Base-by-base conservation (phyloP, 2,329 filamentous ascomycete species). In the Colletotrichum sp. region DNA sequence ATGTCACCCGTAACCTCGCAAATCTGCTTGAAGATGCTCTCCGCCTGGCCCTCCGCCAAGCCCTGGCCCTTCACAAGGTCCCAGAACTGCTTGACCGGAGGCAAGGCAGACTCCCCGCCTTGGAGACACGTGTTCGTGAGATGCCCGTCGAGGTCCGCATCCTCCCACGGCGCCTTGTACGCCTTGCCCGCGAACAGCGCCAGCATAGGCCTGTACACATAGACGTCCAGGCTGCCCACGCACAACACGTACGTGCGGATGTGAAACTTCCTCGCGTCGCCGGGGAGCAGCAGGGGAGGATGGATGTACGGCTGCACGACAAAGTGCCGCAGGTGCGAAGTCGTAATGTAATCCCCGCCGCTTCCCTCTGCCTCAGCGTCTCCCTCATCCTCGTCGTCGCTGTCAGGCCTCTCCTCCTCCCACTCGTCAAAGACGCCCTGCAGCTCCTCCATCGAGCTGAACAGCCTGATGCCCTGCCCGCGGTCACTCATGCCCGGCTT, bases 401-500 rank as follows among this genome's bases (percentile, higher is more conserved):
- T 91, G 60, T 94, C 93, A 1, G 92, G 90, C 6, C 88, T 83
- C 5, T 92, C 91, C 18, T 88, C 92, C 83, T 98, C 96, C 96
- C 97, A 99, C 72, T 92, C 93, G 79, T 98, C 95, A 81, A 99
- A 99, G 70, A 99, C 97, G 16, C 83, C 89, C 77, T 94, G 93
- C n/a, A 99, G 87, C 82, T 98, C 93, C 72, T 93, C 92, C 87
- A 97, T 95, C 4, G 92, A 95, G 80, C 92, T 95, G 84, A 99
- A 99, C 1, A 99, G 87, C 52, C 95, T 88, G 74, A 99, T 98
- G 1, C 97, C 97, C 83, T 98, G 96, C 0, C 96, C 97, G 28
- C 96, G 91, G 83, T 99, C 97, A 84, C 95, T 98, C 97, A 99
- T 99, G 10, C 96, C 94, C 1, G 97, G 96, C 86, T 99, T 99